Evolutionary conservation across 768 basidiomycete genomes (phyloP).

Genomic region (Mycena leptocephala): DNA sequence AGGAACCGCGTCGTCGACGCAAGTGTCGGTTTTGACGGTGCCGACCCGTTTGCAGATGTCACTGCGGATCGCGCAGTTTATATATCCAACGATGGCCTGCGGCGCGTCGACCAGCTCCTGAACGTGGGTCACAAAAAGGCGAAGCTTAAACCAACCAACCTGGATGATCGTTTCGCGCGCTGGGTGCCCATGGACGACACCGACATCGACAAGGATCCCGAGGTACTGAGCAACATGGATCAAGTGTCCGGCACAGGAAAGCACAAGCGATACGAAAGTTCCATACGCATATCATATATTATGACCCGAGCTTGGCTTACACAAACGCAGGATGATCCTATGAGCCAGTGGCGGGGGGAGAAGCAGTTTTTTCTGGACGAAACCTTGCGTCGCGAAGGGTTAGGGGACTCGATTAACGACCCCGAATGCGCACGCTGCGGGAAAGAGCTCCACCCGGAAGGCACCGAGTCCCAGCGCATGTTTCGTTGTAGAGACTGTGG

Average conservation of each 20-base stretch:
- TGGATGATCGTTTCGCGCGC: not conserved
- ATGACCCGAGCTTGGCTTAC: not conserved
- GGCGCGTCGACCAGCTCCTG: not conserved
- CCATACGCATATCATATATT: not conserved
- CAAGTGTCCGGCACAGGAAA: not conserved
- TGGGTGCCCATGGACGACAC: not conserved
- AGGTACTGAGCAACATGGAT: not conserved
- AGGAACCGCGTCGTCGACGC: not conserved
- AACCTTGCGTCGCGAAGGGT: slow-evolving; percentile 3
- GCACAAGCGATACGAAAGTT: slow-evolving; percentile 4
- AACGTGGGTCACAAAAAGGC: not conserved
- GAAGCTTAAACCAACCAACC: not conserved
- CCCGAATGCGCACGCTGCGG: not conserved
- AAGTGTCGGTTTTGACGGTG: not conserved
- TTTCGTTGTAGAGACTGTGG: slow-evolving; percentile 19
- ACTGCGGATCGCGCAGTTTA: not conserved
- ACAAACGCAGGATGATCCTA: slow-evolving; percentile 4
- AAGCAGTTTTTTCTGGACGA: slow-evolving; percentile 11
- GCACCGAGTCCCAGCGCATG: not conserved
- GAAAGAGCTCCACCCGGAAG: not conserved
- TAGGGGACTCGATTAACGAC: not conserved
- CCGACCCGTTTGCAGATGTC: not conserved
- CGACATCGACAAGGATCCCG: not conserved
- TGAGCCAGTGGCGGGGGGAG: not conserved
- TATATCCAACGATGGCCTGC: not conserved